Evolutionary conservation across 2,329 filamentous ascomycete species (phyloP).

Genomic region (Drechslera avenae): DNA sequence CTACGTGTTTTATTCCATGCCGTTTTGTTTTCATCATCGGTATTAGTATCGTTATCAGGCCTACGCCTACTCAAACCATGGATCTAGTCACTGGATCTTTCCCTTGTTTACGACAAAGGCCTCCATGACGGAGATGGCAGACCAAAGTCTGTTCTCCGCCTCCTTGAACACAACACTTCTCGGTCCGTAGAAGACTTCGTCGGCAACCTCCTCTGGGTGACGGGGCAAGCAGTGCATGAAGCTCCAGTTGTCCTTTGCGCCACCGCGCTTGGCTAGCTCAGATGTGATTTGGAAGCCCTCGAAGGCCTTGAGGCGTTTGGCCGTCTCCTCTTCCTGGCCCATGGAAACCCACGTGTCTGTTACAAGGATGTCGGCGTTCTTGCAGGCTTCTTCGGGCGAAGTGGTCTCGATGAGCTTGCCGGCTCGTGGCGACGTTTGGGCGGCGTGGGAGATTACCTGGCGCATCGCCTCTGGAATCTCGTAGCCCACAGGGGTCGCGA

Average conservation of each 20-base stretch:
- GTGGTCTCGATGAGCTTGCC: slow-evolving; percentile 76
- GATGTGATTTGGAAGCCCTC: slow-evolving; percentile 89
- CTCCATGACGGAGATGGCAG: slow-evolving; percentile 82
- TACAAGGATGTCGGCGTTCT: slow-evolving; percentile 84
- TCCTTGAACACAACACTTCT: slow-evolving; percentile 90
- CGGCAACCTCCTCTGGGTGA: slow-evolving; percentile 88
- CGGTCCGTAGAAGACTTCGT: slow-evolving; percentile 90
- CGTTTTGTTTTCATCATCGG: background rate
- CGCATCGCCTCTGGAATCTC: slow-evolving; percentile 78
- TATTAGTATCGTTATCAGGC: background rate
- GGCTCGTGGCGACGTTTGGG: slow-evolving; percentile 59
- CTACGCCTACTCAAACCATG: slow-evolving; percentile 29
- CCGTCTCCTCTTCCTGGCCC: slow-evolving; percentile 88
- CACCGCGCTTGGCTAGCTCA: slow-evolving; percentile 80
- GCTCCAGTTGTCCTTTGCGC: slow-evolving; percentile 87
- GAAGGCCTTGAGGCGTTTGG: slow-evolving; percentile 79
- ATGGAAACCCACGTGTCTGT: slow-evolving; percentile 99
- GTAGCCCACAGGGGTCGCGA: slow-evolving; percentile 86
- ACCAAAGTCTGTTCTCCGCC: slow-evolving; percentile 93
- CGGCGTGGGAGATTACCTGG: slow-evolving; percentile 70
- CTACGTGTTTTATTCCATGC: background rate
- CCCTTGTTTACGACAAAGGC: slow-evolving; percentile 95
- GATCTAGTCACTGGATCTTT: slow-evolving; percentile 60
- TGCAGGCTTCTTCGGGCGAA: slow-evolving; percentile 82
- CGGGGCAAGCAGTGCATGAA: slow-evolving; percentile 98